Percentiles rank a stretch among this genome's conserved stretches.
These are phyloP conservation scores for Elsinoe necatrix DNA, from an alignment of 2,329 filamentous ascomycete species.

Conservation along the genomic window DNA sequence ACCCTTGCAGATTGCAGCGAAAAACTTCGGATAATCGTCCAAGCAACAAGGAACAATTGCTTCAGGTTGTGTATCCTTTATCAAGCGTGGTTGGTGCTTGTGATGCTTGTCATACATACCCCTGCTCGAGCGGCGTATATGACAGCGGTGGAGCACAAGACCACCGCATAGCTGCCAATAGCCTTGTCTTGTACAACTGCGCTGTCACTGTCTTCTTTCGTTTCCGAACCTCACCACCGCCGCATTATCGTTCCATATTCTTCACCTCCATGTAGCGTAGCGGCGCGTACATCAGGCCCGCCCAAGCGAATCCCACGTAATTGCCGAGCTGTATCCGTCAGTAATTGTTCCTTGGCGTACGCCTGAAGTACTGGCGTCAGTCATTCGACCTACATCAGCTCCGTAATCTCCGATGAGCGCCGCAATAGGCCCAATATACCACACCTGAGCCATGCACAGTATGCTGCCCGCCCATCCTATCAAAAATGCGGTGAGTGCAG, in stretches of 20 bases:
- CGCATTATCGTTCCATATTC: conserved; percentile 22
- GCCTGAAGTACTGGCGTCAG: background rate
- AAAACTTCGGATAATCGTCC: background rate
- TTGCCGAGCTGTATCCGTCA: conserved; percentile 42
- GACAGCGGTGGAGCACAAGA: conserved; percentile 2
- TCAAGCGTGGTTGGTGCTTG: background rate
- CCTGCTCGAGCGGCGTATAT: background rate
- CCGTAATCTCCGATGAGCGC: conserved; percentile 49
- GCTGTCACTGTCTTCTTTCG: conserved; percentile 1
- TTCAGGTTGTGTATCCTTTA: background rate
- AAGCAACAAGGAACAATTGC: background rate
- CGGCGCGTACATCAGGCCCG: conserved; percentile 48
- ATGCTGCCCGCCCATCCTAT: conserved; percentile 52
- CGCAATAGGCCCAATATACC: conserved; percentile 59
- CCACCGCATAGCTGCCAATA: conserved; percentile 6
- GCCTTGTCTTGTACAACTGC: background rate
- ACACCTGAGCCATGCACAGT: conserved; percentile 60
- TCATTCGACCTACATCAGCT: conserved; percentile 42
- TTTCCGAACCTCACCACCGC: background rate
- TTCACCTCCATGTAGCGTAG: conserved; percentile 45
- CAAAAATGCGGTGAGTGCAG: conserved; percentile 53
- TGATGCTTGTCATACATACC: background rate
- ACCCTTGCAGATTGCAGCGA: background rate
- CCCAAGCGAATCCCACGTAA: conserved; percentile 53
- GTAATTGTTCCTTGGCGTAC: background rate